Percentiles rank a stretch among this genome's conserved stretches.
These are phyloP conservation scores for Trichoderma virens DNA, from an alignment of 495 filamentous ascomycete species.

Conservation along the genomic window DNA sequence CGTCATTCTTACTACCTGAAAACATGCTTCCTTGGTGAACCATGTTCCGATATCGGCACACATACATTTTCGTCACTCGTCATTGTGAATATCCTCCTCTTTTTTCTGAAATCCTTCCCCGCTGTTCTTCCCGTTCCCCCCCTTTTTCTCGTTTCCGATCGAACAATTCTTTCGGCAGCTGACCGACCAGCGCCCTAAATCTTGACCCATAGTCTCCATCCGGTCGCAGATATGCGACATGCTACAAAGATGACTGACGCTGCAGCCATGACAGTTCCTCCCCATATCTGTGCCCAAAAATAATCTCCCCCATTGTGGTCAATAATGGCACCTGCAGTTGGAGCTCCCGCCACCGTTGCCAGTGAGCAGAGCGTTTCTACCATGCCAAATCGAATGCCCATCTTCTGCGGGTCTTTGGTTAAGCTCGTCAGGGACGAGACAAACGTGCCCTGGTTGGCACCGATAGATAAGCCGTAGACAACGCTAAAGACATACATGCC, in stretches of 20 bases:
- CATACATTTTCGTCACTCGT: not conserved
- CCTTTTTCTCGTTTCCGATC: not conserved
- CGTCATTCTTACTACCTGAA: not conserved
- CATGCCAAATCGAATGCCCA: constrained; percentile 40
- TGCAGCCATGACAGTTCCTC: constrained; percentile 26
- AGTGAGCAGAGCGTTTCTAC: constrained; percentile 32
- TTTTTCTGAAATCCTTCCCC: not conserved
- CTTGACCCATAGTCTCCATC: constrained; percentile 22
- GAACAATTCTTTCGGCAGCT: not conserved
- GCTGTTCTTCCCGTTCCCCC: not conserved
- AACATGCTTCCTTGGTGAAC: not conserved
- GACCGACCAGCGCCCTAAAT: constrained; percentile 13
- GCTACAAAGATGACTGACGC: constrained; percentile 17
- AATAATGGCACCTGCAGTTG: constrained; percentile 37
- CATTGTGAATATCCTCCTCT: not conserved
- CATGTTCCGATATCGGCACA: constrained; percentile 3
- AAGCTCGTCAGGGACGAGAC: constrained; percentile 30
- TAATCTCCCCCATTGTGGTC: constrained; percentile 27
- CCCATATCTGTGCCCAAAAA: constrained; percentile 36
- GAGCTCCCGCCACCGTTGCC: constrained; percentile 35
- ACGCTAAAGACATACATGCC: constrained; percentile 37
- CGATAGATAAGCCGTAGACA: constrained; percentile 33
- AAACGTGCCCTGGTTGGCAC: constrained; percentile 32
- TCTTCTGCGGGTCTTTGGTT: constrained; percentile 31
- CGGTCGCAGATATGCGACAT: constrained; percentile 17